Evolutionary conservation across 106 monocot species (phyloP).

Genomic region (Triglochin maritima): DNA sequence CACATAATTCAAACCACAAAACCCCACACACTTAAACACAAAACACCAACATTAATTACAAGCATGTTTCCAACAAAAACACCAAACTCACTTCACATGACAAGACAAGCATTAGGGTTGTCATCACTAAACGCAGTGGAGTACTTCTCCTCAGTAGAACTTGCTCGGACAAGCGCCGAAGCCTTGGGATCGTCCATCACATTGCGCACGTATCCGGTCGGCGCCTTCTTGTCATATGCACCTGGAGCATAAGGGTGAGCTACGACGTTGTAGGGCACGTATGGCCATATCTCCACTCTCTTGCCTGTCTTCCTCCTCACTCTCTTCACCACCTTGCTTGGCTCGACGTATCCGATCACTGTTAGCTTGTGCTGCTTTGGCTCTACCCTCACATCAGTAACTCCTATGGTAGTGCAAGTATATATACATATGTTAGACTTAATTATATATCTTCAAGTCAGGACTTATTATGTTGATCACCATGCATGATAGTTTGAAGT

Average conservation of each 20-base stretch:
- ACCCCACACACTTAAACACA: too few species aligned
- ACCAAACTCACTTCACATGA: constrained; percentile 8
- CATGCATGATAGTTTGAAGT: too few species aligned
- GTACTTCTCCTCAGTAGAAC: constrained; percentile 14
- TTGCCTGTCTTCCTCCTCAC: constrained; percentile 20
- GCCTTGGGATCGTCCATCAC: constrained; percentile 1
- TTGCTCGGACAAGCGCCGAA: constrained; percentile 9
- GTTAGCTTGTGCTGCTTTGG: constrained; percentile 27
- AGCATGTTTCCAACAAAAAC: too few species aligned
- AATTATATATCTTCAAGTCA: too few species aligned
- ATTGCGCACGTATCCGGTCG: constrained; percentile 22
- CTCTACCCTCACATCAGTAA: constrained; percentile 15
- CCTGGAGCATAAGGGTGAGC: constrained; percentile 18
- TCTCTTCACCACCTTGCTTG: constrained; percentile 16
- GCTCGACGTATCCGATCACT: constrained; percentile 18
- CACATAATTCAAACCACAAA: too few species aligned
- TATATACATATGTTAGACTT: too few species aligned
- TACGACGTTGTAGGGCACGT: constrained; percentile 16
- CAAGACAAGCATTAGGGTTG: constrained; percentile 20
- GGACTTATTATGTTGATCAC: too few species aligned
- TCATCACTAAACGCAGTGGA: constrained; percentile 24
- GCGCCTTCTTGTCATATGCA: constrained; percentile 23
- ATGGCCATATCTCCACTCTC: constrained; percentile 26
- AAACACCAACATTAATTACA: too few species aligned
- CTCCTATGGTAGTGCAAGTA: constrained; percentile 4